Base-by-base conservation (phyloP, 192 early-diverging fungal species). In the Linnemannia zychae region DNA sequence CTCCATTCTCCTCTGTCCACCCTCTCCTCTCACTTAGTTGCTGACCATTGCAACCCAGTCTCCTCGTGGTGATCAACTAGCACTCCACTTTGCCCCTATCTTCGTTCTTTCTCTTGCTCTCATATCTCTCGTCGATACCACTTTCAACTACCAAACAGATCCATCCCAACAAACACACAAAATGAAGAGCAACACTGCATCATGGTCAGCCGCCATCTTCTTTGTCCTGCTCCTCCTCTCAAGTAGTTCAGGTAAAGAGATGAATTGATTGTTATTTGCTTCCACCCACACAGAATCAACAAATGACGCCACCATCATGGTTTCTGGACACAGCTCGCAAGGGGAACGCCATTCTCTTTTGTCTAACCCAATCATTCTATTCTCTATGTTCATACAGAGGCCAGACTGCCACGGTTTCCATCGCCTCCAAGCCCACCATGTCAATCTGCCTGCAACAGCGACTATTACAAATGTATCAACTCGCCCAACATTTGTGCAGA, bases 391-490 rank as follows among this genome's bases (percentile, higher is more conserved):
- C 36, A 47, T 71, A 77, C 46, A 70, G 22, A 52, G 12, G 65
- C 40, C 11, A 31, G 33, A 17, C 65, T 18, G 7, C 60, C 60
- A 34, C 11, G 38, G 33, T 22, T 49, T 28, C 71, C 75, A 1
- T 50, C 76, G 28, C 63, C 47, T 74, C 71, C 81, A 20, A n/a
- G 33, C 1, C 65, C 81, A 9, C 47, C 76, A 5, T 83, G 75
- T 44, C 81, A 66, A 18, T 83, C 81, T 3, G 70, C 81, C 1
- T 83, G 81, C 75, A 60, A 73, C 15, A 52, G 52, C 9, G 81
- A 83, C 24, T 83, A 24, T 69, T 69, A 83, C 72, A 83, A 83
- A 74, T 83, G 81, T 49, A 73, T 83, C 47, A 77, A 53, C 36
- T 31, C 60, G 0, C 74, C 57, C 0, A 38, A 53, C 3, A 36